Evolutionary conservation across 164 flowering plant genomes (phyloP).

Genomic region (Brasenia schreberi): DNA sequence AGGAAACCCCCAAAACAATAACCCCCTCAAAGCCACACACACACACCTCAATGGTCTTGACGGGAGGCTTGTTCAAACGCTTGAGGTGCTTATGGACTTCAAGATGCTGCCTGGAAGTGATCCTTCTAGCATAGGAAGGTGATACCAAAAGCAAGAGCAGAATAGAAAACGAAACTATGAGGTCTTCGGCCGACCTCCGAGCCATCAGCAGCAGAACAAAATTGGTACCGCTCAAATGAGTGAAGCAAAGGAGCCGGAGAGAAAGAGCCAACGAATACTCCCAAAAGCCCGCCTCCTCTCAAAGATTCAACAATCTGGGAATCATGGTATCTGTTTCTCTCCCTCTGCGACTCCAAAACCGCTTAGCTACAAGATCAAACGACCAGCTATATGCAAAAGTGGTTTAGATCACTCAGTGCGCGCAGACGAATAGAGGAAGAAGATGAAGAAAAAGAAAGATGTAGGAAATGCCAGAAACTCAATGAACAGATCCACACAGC

Average conservation of each 20-base stretch:
- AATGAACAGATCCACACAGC: background rate
- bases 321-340: background rate
- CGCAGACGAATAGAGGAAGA: background rate
- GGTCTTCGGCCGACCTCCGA: background rate
- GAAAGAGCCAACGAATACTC: background rate
- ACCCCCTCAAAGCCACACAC: background rate
- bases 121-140: background rate
- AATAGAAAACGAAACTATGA: background rate
- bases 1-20: background rate
- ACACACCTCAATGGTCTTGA: slow-evolving; percentile 49
- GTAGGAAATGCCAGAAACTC: background rate
- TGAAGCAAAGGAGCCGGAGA: slow-evolving; percentile 10
- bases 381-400: background rate
- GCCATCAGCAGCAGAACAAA: background rate
- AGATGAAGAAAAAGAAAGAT: background rate
- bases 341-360: background rate
- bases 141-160: background rate
- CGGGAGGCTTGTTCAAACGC: slow-evolving; percentile 66
- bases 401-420: background rate
- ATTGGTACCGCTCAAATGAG: background rate
- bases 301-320: background rate
- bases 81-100: slow-evolving; percentile 71
- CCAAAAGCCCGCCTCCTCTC: background rate
- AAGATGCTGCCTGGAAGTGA: slow-evolving; percentile 44
- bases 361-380: background rate